These are phyloP conservation scores for Chaetomium cochliodes DNA, from an alignment of 495 filamentous ascomycete species.

Conservation along the genomic window DNA sequence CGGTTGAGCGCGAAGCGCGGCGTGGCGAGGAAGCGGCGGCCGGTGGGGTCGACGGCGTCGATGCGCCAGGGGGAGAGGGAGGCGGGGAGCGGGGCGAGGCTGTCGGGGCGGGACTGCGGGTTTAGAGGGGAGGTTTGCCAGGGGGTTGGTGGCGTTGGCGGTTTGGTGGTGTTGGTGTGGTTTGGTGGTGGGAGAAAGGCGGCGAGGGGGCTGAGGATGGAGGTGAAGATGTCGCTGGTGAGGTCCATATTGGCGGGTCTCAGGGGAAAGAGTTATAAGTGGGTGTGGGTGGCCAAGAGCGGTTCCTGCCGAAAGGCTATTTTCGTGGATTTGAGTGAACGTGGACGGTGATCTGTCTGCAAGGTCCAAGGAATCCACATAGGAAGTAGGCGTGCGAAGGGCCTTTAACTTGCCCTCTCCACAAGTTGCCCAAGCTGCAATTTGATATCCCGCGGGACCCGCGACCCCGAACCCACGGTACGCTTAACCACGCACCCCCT, in stretches of 20 bases:
- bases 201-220: slow-evolving; percentile 32
- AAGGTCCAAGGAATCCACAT: not conserved
- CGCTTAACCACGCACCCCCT: not conserved
- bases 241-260: slow-evolving; percentile 29
- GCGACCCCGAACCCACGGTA: not conserved
- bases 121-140: slow-evolving; percentile 39
- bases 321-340: not conserved
- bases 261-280: not conserved
- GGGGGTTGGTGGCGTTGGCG: not conserved
- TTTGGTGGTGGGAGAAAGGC: slow-evolving; percentile 16
- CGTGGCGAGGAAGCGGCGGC: slow-evolving; percentile 39
- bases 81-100: slow-evolving; percentile 31
- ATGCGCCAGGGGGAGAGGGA: slow-evolving; percentile 30
- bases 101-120: slow-evolving; percentile 41
- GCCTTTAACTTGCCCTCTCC: not conserved
- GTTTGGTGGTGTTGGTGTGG: not conserved
- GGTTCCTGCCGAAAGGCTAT: not conserved
- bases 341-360: not conserved
- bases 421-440: not conserved
- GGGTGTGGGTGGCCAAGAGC: not conserved
- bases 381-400: not conserved
- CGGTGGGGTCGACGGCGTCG: slow-evolving; percentile 38
- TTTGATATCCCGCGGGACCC: not conserved
- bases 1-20: slow-evolving; percentile 35
- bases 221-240: slow-evolving; percentile 26